Conservation (phyloP, 2,329 filamentous ascomycete genomes). For the Xylariaceae sp. region DNA sequence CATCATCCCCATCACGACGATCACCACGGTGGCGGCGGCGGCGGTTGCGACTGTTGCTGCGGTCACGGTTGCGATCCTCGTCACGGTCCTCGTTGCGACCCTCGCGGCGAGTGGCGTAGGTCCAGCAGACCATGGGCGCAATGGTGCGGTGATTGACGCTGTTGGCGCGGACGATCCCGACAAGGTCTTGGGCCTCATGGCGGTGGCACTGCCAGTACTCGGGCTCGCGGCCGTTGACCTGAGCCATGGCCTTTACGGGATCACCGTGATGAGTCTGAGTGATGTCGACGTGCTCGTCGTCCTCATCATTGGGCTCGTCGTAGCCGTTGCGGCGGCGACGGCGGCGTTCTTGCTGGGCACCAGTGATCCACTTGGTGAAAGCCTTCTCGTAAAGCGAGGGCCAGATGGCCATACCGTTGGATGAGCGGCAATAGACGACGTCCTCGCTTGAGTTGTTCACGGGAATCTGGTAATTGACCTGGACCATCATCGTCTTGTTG, state of each 20-base stretch:
- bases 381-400: constrained; percentile 46
- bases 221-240: constrained; percentile 38
- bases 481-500: constrained; percentile 34
- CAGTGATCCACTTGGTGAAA: constrained; percentile 42
- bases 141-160: constrained; percentile 42
- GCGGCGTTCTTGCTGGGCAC: constrained; percentile 9
- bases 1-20: background rate
- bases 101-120: constrained; percentile 33
- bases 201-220: constrained; percentile 34
- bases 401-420: constrained; percentile 40
- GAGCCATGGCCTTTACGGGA: constrained; percentile 43
- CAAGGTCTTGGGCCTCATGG: constrained; percentile 32
- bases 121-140: constrained; percentile 40
- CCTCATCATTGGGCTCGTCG: constrained; percentile 3
- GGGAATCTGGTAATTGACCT: constrained; percentile 41
- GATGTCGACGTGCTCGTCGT: constrained; percentile 37
- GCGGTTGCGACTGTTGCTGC: too few relatives aligned
- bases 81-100: background rate
- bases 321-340: background rate
- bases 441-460: constrained; percentile 42
- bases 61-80: background rate
- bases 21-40: too few relatives aligned
- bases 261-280: constrained; percentile 39
- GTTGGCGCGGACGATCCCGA: constrained; percentile 37
- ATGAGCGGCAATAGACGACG: constrained; percentile 40